Base-by-base conservation (phyloP, 805 yeast species). In the Vanderwaltozyma verrucispora region DNA sequence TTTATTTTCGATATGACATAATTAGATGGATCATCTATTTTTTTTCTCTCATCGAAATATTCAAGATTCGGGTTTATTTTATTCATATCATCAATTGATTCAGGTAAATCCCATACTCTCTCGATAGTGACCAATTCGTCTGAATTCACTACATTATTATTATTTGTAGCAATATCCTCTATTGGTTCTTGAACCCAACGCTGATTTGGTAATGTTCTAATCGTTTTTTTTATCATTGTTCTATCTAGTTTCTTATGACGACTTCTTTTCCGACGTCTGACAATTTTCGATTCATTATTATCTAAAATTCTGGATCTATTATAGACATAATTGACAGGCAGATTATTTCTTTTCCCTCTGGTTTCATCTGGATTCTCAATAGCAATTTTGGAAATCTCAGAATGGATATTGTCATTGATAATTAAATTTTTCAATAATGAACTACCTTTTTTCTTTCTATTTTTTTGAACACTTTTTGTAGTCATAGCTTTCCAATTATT, bases 391-490 rank as follows among this genome's bases (percentile, higher is more conserved):
- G 30, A 14, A 6, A 23, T 43, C 37, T 49, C 40, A n/a, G 56
- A 48, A 39, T 51, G 53, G 4, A 51, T 35, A 34, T 51, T 50
- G 31, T 53, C 58, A 15, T 47, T 43, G n/a, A 53, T 46, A n/a
- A 40, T 44, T 14, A 53, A 36, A 26, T 41, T 45, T 35, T 43
- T 40, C 30, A 53, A 36, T 16, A 53, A 33, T 8, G 38, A 6
- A 19, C 15, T 18, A 2, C 26, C 32, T 19, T 27, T 35, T 14
- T 25, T 35, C 29, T 18, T 35, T 11, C 11, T 28, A 5, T n/a
- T n/a, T n/a, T n/a, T n/a, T n/a, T n/a, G n/a, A n/a, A n/a, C n/a
- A n/a, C n/a, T n/a, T n/a, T 21, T 21, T 10, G 10, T 7, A 21
- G 6, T 21, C 24, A 21, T 21, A 21, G 27, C 13, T 8, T 24